Conservation (phyloP, 805 yeast genomes). For the Maudiozyma turicensis region DNA sequence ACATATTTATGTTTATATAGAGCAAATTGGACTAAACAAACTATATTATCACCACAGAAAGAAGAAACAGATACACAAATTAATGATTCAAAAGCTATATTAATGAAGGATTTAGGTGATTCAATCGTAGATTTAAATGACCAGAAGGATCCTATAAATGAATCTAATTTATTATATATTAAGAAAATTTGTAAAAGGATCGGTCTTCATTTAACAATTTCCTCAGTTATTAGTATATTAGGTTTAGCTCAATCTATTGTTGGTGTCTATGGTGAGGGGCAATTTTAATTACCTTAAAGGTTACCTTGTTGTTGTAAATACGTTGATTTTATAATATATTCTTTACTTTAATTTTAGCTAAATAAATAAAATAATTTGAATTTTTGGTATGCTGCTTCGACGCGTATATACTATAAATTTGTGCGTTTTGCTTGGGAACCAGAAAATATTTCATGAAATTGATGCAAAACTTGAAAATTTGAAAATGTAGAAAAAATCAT, state of each 20-base stretch:
- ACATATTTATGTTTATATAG: slow-evolving; percentile 8
- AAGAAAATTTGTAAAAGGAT: slow-evolving; percentile 2
- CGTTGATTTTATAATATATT: no score
- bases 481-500: no score
- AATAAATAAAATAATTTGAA: no score
- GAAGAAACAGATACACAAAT: neutral
- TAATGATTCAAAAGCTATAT: neutral
- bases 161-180: neutral
- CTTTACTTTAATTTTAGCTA: no score
- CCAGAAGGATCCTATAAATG: neutral
- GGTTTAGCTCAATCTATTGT: slow-evolving; percentile 24
- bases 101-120: slow-evolving; percentile 10
- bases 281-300: slow-evolving; percentile 6
- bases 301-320: neutral
- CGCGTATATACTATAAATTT: no score
- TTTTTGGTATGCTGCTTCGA: no score
- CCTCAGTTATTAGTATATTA: slow-evolving; percentile 8
- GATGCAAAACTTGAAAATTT: no score
- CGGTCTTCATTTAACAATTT: slow-evolving; percentile 11
- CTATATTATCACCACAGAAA: neutral
- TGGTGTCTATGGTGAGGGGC: slow-evolving; percentile 29
- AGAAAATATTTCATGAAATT: no score
- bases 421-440: no score
- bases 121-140: slow-evolving; percentile 24
- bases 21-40: neutral